phyloP scores from a whole-genome alignment of 2,329 filamentous ascomycete species.

The Fusarium albosuccineum region DNA sequence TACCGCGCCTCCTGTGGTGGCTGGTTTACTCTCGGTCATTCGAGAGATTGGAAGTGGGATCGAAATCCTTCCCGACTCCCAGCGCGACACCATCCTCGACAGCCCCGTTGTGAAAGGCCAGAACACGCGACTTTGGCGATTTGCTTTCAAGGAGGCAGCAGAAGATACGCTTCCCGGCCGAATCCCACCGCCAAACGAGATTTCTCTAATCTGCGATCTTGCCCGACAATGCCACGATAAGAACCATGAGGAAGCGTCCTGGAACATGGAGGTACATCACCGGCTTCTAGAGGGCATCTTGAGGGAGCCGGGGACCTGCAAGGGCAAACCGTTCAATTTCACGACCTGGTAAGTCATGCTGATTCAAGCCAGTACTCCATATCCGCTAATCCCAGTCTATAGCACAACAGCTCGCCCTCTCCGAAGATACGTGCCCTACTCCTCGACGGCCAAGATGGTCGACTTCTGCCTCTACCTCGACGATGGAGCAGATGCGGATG shows the following conservation, averaged over 20 bases:
- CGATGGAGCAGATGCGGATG: background rate
- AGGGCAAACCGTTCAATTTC: conserved; percentile 6
- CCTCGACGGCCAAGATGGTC: conserved; percentile 29
- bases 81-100: conserved; percentile 9
- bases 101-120: background rate
- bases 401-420: conserved; percentile 18
- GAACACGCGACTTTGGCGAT: conserved; percentile 21
- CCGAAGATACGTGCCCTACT: conserved; percentile 10
- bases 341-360: conserved; percentile 6
- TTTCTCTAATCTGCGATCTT: conserved; percentile 10
- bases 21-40: conserved; percentile 18
- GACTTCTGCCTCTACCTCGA: conserved; percentile 29
- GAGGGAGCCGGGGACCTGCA: background rate
- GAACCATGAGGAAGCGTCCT: conserved; percentile 26
- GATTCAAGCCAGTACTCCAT: rapidly evolving
- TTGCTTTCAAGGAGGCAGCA: conserved; percentile 16
- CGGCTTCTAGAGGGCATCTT: conserved; percentile 26
- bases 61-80: conserved; percentile 20
- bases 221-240: conserved; percentile 25
- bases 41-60: conserved; percentile 22
- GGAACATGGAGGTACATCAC: conserved; percentile 38
- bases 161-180: conserved; percentile 20
- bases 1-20: background rate
- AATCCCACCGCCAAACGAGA: conserved; percentile 19
- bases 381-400: rapidly evolving